Conservation (phyloP, 495 filamentous ascomycete species). For the Stereocaulon alpinum region DNA sequence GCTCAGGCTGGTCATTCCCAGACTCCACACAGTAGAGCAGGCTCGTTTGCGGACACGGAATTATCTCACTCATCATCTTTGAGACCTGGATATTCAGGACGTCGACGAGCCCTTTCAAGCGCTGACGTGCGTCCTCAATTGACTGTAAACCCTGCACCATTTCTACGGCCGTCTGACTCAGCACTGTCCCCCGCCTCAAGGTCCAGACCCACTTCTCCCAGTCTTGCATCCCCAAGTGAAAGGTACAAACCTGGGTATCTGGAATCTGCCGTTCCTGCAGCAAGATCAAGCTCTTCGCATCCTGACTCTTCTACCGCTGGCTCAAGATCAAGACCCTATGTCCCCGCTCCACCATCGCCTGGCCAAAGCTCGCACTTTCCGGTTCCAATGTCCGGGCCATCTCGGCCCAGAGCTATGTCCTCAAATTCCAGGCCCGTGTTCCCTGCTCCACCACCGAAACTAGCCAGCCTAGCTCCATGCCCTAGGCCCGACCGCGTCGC, state of each 20-base stretch:
- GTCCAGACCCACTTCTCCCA: slow-evolving; percentile 9
- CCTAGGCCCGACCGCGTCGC: slow-evolving; percentile 39
- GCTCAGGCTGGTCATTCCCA: background rate
- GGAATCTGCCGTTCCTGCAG: background rate
- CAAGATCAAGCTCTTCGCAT: background rate
- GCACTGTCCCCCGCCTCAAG: background rate
- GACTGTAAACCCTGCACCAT: slow-evolving; percentile 6
- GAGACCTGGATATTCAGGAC: slow-evolving; percentile 10
- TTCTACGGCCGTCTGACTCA: slow-evolving; percentile 3
- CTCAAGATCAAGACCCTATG: slow-evolving; percentile 2
- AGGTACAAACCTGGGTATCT: slow-evolving; percentile 7
- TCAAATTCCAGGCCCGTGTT: slow-evolving; percentile 4
- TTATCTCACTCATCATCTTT: background rate
- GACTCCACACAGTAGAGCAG: background rate
- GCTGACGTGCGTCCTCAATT: slow-evolving; percentile 16
- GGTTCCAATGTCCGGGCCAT: slow-evolving; percentile 6
- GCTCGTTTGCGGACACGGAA: background rate
- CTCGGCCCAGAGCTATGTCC: background rate
- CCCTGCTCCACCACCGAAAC: slow-evolving; percentile 3
- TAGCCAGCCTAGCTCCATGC: slow-evolving; percentile 38
- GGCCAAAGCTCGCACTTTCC: slow-evolving; percentile 1
- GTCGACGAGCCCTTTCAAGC: slow-evolving; percentile 14
- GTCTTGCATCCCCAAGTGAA: slow-evolving; percentile 8
- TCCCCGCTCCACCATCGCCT: background rate
- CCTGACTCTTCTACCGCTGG: slow-evolving; percentile 3